Percentiles rank a stretch among this genome's conserved stretches.
Evolutionary conservation across 257 asterid species (phyloP).

Genomic region (Linaria vulgaris): DNA sequence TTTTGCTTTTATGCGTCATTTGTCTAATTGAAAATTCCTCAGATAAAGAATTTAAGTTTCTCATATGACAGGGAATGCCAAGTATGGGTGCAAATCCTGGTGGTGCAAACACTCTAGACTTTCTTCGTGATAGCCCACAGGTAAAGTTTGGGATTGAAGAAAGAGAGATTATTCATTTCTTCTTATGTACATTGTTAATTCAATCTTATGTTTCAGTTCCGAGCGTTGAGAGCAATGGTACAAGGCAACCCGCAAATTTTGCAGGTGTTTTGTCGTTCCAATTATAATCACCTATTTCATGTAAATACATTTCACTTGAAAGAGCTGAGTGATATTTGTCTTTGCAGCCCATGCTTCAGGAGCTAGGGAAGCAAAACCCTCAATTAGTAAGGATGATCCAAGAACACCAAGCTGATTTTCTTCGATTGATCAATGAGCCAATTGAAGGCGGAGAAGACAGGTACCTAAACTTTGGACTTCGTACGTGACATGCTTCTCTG

Average conservation of each 20-base stretch:
- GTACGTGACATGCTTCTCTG: no score
- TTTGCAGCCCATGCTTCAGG: slow-evolving; percentile 88
- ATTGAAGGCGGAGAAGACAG: slow-evolving; percentile 82
- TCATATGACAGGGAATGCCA: slow-evolving; percentile 58
- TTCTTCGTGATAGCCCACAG: slow-evolving; percentile 15
- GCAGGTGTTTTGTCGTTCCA: slow-evolving; percentile 35
- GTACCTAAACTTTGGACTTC: slow-evolving; percentile 25
- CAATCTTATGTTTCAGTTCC: slow-evolving; percentile 4
- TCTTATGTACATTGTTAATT: background rate
- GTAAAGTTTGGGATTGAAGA: background rate
- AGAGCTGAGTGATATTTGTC: slow-evolving; percentile 24
- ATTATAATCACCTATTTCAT: background rate
- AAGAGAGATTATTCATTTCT: background rate
- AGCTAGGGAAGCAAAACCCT: slow-evolving; percentile 84
- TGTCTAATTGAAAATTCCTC: background rate
- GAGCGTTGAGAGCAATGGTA: slow-evolving; percentile 8
- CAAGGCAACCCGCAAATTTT: slow-evolving; percentile 19
- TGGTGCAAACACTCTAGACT: slow-evolving; percentile 6
- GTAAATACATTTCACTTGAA: slow-evolving; percentile 11
- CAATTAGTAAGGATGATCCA: slow-evolving; percentile 70
- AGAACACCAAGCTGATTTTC: slow-evolving; percentile 83
- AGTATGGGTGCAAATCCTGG: slow-evolving; percentile 18
- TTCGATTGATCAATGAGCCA: slow-evolving; percentile 84
- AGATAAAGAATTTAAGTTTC: slow-evolving; percentile 22
- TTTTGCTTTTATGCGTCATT: slow-evolving; percentile 10